Percentiles rank a stretch among this genome's conserved stretches.
phyloP scores from a whole-genome alignment of 2,329 filamentous ascomycete species.

The Fonsecaea pugnacius region DNA sequence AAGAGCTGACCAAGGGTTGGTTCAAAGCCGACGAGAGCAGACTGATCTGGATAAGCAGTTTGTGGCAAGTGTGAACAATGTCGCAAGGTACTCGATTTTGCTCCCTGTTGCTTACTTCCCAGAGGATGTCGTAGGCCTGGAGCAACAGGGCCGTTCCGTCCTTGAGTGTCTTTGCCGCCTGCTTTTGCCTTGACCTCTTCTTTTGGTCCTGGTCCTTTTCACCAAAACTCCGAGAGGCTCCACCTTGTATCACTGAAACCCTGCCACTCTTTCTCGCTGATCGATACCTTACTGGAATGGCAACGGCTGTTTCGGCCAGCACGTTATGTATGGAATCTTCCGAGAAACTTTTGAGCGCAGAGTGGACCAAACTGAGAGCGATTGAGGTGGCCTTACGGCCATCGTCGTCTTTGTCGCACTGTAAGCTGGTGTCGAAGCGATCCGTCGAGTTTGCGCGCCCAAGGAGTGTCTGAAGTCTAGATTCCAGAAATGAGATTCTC shows the following conservation, averaged over 20 bases:
- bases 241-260: slow-evolving; percentile 33
- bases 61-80: slow-evolving; percentile 30
- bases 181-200: slow-evolving; percentile 5
- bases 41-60: slow-evolving; percentile 31
- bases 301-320: slow-evolving; percentile 89
- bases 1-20: slow-evolving; percentile 28
- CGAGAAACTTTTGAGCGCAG: slow-evolving; percentile 45
- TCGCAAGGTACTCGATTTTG: slow-evolving; percentile 27
- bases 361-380: slow-evolving; percentile 62
- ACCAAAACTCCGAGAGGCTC: neutral
- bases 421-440: slow-evolving; percentile 59
- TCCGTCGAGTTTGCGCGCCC: neutral
- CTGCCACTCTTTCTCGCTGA: slow-evolving; percentile 56
- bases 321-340: slow-evolving; percentile 79
- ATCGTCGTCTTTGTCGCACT: slow-evolving; percentile 64
- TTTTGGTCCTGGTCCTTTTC: slow-evolving; percentile 1
- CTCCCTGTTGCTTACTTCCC: slow-evolving; percentile 12
- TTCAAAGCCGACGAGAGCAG: slow-evolving; percentile 35
- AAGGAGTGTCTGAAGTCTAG: slow-evolving; percentile 50
- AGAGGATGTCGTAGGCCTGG: slow-evolving; percentile 28
- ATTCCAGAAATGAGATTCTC: slow-evolving; percentile 11
- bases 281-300: slow-evolving; percentile 67
- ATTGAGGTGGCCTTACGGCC: slow-evolving; percentile 59
- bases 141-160: slow-evolving; percentile 25
- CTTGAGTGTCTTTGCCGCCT: neutral